Conservation (phyloP, 768 basidiomycete species). For the Flagelloscypha sp. region DNA sequence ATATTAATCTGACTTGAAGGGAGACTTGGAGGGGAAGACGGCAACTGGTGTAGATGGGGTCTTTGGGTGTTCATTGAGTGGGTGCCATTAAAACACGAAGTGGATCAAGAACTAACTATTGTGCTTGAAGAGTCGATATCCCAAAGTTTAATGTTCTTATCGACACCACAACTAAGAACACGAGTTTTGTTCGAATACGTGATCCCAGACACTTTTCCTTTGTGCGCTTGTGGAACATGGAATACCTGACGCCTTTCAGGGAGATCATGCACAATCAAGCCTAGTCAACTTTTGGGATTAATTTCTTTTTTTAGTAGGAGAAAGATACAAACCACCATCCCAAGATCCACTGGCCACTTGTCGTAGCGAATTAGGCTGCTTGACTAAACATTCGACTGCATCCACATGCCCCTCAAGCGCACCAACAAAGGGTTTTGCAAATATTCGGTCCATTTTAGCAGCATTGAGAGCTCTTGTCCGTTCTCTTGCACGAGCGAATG, state of each 20-base stretch:
- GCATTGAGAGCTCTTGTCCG: conserved; percentile 91
- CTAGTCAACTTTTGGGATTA: conserved; percentile 28
- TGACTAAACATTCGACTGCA: conserved; percentile 80
- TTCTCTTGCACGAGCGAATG: conserved; percentile 88
- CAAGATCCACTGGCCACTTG: conserved; percentile 88
- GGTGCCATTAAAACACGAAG: no score
- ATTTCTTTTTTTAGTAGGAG: not conserved
- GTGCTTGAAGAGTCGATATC: conserved; percentile 27
- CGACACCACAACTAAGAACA: conserved; percentile 74
- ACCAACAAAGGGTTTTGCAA: conserved; percentile 94
- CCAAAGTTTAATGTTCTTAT: conserved; percentile 82
- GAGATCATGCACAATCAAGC: conserved; percentile 80
- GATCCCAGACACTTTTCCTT: conserved; percentile 78
- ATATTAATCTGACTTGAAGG: conserved; percentile 68
- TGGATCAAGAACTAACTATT: no score
- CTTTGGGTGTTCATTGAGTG: no score
- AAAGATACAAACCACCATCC: conserved; percentile 72
- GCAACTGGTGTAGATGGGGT: conserved; percentile 52
- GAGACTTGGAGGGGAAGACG: conserved; percentile 76
- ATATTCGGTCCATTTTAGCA: conserved; percentile 94
- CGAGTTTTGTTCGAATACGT: conserved; percentile 60
- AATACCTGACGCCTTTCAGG: conserved; percentile 45
- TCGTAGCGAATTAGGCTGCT: conserved; percentile 63
- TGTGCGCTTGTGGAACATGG: conserved; percentile 64
- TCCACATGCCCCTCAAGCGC: conserved; percentile 89